A percentile compares a stretch with the other conserved stretches of the same genome.
Evolutionary conservation across 768 basidiomycete species (phyloP).

Genomic region (Tylopilus balloui): DNA sequence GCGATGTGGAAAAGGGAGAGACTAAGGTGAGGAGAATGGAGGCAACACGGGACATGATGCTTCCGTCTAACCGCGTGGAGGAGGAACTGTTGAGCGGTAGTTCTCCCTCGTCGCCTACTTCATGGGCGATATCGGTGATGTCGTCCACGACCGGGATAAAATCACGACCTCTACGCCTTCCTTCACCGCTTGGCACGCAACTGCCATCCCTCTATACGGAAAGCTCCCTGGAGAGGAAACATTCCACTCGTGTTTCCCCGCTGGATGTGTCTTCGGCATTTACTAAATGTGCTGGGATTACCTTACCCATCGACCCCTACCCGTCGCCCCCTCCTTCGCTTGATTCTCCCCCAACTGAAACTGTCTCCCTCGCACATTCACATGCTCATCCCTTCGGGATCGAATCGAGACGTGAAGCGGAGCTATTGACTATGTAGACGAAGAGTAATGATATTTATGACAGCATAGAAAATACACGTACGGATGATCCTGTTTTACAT

Average conservation of each 20-base stretch:
- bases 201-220: conserved; percentile 1
- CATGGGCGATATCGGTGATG: not conserved
- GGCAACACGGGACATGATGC: conserved; percentile 59
- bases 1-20: conserved; percentile 91
- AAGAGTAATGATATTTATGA: conserved; percentile 25
- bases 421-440: conserved; percentile 17
- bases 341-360: conserved; percentile 22
- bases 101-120: conserved; percentile 25
- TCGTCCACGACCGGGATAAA: conserved; percentile 27
- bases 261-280: conserved; percentile 17
- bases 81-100: conserved; percentile 44
- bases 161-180: conserved; percentile 14
- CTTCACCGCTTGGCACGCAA: conserved; percentile 5
- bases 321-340: conserved; percentile 44
- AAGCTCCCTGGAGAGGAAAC: conserved; percentile 16
- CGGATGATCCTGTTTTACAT: not conserved
- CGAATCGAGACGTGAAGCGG: conserved; percentile 11
- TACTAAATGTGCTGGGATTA: conserved; percentile 21
- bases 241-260: conserved; percentile 16
- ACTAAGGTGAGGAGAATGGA: conserved; percentile 77
- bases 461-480: conserved; percentile 4
- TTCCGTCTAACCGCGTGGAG: conserved; percentile 67
- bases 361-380: conserved; percentile 11
- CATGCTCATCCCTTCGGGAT: conserved; percentile 1
- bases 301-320: conserved; percentile 39